Evolutionary conservation across 1,284 basidiomycete genomes (phyloP).

Genomic region (Fomitiporia mediterranea): DNA sequence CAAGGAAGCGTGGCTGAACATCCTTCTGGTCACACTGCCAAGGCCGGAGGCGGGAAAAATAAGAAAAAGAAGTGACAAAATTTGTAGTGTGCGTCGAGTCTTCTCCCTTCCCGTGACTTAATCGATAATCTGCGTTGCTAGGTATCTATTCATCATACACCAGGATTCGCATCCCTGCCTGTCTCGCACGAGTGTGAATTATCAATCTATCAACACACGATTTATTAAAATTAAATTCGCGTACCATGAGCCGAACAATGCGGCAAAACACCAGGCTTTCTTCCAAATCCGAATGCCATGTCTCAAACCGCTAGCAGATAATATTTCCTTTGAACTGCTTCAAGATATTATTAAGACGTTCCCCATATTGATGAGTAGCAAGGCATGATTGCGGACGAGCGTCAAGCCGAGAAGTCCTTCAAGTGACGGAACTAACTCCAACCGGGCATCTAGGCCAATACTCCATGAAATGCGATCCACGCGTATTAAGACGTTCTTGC

Average conservation of each 20-base stretch:
- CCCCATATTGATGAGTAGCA: too few relatives aligned
- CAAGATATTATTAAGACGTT: too few relatives aligned
- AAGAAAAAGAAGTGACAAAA: constrained; percentile 45
- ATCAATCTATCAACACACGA: background rate
- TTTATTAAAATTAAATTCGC: background rate
- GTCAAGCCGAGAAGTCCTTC: background rate
- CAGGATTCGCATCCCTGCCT: background rate
- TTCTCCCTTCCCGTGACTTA: constrained; percentile 19
- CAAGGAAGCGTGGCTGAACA: constrained; percentile 48
- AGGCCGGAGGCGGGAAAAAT: constrained; percentile 39
- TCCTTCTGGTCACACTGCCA: constrained; percentile 29
- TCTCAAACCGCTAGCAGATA: too few relatives aligned
- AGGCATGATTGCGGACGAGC: background rate
- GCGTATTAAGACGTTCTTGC: background rate
- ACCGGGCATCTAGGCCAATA: background rate
- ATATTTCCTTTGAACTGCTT: too few relatives aligned
- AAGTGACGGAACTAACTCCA: background rate
- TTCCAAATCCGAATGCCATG: too few relatives aligned
- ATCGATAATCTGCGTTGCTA: constrained; percentile 1
- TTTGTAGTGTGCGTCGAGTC: constrained; percentile 18
- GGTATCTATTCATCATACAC: background rate
- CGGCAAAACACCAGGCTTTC: too few relatives aligned
- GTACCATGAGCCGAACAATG: background rate
- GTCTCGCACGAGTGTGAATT: background rate
- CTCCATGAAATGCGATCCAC: constrained; percentile 3